phyloP scores from a whole-genome alignment of 1,139 yeast species.

The Yamadazyma triangularis region DNA sequence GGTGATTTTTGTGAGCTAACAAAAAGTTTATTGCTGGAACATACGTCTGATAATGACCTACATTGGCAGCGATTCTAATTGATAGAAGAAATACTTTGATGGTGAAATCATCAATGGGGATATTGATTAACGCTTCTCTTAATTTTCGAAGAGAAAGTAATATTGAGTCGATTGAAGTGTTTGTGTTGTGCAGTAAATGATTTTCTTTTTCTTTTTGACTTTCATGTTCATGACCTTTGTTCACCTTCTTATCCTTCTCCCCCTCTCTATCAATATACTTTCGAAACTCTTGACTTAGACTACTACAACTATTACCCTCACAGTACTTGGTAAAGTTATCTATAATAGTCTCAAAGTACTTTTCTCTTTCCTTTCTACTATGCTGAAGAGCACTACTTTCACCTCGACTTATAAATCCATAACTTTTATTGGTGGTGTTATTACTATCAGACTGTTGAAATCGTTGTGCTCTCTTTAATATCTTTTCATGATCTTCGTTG shows the following conservation, averaged over 20 bases:
- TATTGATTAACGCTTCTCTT: conserved; percentile 49
- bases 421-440: conserved; percentile 14
- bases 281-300: conserved; percentile 14
- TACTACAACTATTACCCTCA: conserved; percentile 15
- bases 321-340: conserved; percentile 25
- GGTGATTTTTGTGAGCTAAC: conserved; percentile 13
- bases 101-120: conserved; percentile 34
- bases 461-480: conserved; percentile 14
- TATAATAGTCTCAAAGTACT: conserved; percentile 34
- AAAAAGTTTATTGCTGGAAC: conserved; percentile 48
- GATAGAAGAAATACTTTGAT: conserved; percentile 49
- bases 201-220: too few relatives aligned
- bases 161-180: conserved; percentile 19
- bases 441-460: conserved; percentile 12
- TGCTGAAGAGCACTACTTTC: conserved; percentile 48
- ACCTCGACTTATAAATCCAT: conserved; percentile 57
- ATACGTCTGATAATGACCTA: conserved; percentile 55
- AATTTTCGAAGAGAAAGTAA: conserved; percentile 38
- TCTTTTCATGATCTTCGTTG: too few relatives aligned
- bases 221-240: too few relatives aligned
- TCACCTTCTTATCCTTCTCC: conserved; percentile 4
- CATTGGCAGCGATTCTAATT: conserved; percentile 39
- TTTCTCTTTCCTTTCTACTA: conserved; percentile 35
- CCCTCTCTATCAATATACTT: conserved; percentile 9
- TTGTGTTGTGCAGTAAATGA: neutral